phyloP scores from a whole-genome alignment of 176 grass and related monocot genomes.

The Oryza meyeriana region DNA sequence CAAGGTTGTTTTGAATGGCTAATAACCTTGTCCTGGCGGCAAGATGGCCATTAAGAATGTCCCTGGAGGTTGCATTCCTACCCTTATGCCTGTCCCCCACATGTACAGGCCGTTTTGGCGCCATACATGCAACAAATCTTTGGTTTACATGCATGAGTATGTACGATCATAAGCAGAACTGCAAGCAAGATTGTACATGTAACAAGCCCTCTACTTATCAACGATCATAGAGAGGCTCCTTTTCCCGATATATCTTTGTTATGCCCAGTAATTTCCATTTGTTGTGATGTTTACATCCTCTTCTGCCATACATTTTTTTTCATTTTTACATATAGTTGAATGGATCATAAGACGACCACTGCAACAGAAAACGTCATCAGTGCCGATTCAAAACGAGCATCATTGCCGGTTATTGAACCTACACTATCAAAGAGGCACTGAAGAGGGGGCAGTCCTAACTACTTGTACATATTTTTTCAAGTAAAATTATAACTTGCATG shows the following conservation, averaged over 20 bases:
- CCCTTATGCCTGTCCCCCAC: not conserved
- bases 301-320: no score
- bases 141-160: not conserved
- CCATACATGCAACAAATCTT: not conserved
- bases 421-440: no score
- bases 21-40: conserved; percentile 18
- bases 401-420: no score
- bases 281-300: no score
- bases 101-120: not conserved
- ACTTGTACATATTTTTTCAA: no score
- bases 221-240: not conserved
- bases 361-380: no score
- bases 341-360: no score
- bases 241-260: not conserved
- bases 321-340: no score
- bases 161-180: not conserved
- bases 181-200: not conserved
- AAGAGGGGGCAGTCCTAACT: no score
- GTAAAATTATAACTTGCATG: no score
- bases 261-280: no score
- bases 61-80: not conserved
- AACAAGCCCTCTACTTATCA: not conserved
- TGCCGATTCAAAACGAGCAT: no score
- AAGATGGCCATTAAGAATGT: conserved; percentile 35
- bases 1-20: conserved; percentile 13